phyloP scores from a whole-genome alignment of 805 yeast genomes.

The Metschnikowia sp. region DNA sequence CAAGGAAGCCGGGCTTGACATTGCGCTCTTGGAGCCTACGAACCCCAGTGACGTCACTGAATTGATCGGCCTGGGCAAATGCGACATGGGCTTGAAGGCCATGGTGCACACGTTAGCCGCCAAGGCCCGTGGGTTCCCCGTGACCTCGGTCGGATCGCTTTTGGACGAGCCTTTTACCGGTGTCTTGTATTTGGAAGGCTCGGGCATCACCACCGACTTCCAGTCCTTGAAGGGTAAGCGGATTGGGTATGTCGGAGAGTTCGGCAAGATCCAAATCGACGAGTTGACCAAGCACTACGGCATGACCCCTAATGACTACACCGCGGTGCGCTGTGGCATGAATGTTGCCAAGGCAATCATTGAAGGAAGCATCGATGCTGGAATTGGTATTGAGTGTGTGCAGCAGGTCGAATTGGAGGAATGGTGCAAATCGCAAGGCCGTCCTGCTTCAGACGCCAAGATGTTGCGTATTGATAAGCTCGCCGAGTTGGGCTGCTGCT shows the following conservation, averaged over 20 bases:
- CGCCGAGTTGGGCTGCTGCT: slow-evolving; percentile 57
- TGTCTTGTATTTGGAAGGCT: slow-evolving; percentile 47
- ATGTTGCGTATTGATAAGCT: slow-evolving; percentile 55
- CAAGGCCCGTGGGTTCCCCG: slow-evolving; percentile 56
- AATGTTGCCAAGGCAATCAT: slow-evolving; percentile 54
- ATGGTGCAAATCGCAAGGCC: slow-evolving; percentile 41
- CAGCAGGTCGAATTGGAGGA: slow-evolving; percentile 58
- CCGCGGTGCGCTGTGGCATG: slow-evolving; percentile 60
- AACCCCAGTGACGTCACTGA: slow-evolving; percentile 59
- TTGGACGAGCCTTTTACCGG: slow-evolving; percentile 60
- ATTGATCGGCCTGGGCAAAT: slow-evolving; percentile 53
- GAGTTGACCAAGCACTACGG: slow-evolving; percentile 55
- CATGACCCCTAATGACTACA: slow-evolving; percentile 52
- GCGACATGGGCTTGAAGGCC: slow-evolving; percentile 58
- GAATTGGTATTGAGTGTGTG: slow-evolving; percentile 57
- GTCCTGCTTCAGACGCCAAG: slow-evolving; percentile 45
- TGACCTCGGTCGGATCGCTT: slow-evolving; percentile 52
- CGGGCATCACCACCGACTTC: slow-evolving; percentile 51
- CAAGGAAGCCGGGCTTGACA: slow-evolving; percentile 47
- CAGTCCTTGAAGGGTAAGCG: slow-evolving; percentile 49
- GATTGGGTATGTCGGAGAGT: slow-evolving; percentile 58
- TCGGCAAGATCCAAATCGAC: slow-evolving; percentile 56
- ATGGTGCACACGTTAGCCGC: slow-evolving; percentile 61
- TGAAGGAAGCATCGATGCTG: slow-evolving; percentile 55
- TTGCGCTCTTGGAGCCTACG: slow-evolving; percentile 53